These are phyloP conservation scores for peach (Prunus persica) DNA, from an alignment of 306 rosid genomes.

Conservation along the genomic window DNA sequence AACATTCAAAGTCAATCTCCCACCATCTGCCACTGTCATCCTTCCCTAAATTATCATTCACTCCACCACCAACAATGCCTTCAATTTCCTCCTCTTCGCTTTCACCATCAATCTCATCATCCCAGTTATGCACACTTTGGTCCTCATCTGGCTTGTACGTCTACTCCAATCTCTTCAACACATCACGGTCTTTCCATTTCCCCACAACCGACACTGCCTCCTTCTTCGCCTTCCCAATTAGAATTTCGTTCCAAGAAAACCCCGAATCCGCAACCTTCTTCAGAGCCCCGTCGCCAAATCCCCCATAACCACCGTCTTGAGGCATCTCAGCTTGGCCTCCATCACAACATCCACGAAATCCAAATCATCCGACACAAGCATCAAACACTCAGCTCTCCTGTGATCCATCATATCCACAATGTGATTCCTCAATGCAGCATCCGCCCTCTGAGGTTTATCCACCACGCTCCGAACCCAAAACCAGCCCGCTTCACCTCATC, in stretches of 20 bases:
- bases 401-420: constrained; percentile 72
- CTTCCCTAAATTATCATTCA: constrained; percentile 24
- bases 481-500: too few relatives aligned
- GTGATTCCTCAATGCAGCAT: constrained; percentile 43
- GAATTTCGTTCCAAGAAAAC: constrained; percentile 77
- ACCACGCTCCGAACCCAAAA: constrained; percentile 53
- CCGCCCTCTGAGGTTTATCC: constrained; percentile 52
- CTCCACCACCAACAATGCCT: constrained; percentile 26
- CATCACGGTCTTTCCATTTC: constrained; percentile 80
- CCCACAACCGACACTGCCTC: constrained; percentile 63
- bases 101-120: constrained; percentile 23
- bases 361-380: constrained; percentile 77
- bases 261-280: constrained; percentile 67
- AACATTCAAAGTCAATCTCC: constrained; percentile 44
- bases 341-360: constrained; percentile 59
- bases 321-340: constrained; percentile 71
- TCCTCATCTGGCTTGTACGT: constrained; percentile 38
- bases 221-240: constrained; percentile 74
- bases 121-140: constrained; percentile 19
- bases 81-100: constrained; percentile 37
- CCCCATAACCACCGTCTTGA: constrained; percentile 75
- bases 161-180: constrained; percentile 47
- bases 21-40: constrained; percentile 58
- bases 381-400: constrained; percentile 60
- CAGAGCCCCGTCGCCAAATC: constrained; percentile 60